Conservation (phyloP, 495 filamentous ascomycete species). For the Aspergillus sclerotioniger region DNA sequence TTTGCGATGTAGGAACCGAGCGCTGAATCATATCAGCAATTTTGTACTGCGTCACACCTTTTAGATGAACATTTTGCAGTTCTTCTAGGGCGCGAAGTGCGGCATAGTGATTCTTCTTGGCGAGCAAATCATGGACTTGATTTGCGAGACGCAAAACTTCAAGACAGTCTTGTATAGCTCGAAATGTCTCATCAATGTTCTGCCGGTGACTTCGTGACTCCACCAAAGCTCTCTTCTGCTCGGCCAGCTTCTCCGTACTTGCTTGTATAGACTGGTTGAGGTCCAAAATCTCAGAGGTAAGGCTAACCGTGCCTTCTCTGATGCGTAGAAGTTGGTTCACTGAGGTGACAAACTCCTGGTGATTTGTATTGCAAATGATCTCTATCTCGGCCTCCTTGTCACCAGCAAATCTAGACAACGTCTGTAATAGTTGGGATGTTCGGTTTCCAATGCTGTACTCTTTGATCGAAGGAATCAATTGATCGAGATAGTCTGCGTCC, state of each 20-base stretch:
- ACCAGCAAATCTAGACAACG: conserved; percentile 73
- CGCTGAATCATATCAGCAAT: conserved; percentile 94
- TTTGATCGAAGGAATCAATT: conserved; percentile 87
- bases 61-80: conserved; percentile 92
- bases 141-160: conserved; percentile 92
- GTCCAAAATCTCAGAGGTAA: conserved; percentile 89
- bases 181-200: conserved; percentile 91
- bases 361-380: conserved; percentile 88
- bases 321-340: conserved; percentile 90
- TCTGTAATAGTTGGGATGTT: conserved; percentile 70
- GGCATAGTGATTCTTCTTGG: conserved; percentile 91
- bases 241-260: conserved; percentile 91
- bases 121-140: conserved; percentile 85
- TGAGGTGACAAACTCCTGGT: conserved; percentile 92
- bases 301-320: conserved; percentile 77
- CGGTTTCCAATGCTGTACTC: conserved; percentile 79
- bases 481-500: conserved; percentile 91
- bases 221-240: conserved; percentile 90
- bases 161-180: conserved; percentile 84
- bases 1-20: conserved; percentile 89
- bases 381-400: conserved; percentile 92
- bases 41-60: conserved; percentile 89
- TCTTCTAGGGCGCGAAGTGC: conserved; percentile 93
- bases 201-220: conserved; percentile 89
- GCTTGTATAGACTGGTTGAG: conserved; percentile 92